Percentiles rank a stretch among this genome's conserved stretches.
Evolutionary conservation across 345 rosid species (phyloP).

Genomic region (Luvunga scandens): DNA sequence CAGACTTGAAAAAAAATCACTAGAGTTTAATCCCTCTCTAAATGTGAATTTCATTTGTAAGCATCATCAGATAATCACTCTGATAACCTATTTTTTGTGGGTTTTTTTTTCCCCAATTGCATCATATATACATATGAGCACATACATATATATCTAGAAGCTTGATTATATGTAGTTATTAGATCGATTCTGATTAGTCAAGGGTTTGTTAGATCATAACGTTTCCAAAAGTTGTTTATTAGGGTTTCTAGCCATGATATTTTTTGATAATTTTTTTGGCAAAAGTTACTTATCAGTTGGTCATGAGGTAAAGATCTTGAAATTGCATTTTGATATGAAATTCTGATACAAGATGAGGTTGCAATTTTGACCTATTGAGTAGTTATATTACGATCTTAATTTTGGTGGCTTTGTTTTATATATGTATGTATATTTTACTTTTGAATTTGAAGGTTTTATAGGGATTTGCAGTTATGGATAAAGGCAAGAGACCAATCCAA

Average conservation of each 20-base stretch:
- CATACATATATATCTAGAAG: too few species aligned
- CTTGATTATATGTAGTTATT: neutral
- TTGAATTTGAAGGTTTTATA: neutral
- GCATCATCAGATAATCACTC: neutral
- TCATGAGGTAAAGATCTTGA: too few species aligned
- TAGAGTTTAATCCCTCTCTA: neutral
- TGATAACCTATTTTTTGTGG: neutral
- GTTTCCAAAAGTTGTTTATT: neutral
- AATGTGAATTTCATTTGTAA: neutral
- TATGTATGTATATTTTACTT: too few species aligned
- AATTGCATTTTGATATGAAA: neutral
- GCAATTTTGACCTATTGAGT: neutral
- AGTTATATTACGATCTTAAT: neutral
- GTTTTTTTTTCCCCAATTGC: too few species aligned
- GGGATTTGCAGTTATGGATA: slow-evolving; percentile 12
- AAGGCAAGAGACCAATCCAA: slow-evolving; percentile 13
- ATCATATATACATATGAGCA: neutral
- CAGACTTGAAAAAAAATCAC: neutral
- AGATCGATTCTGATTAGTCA: neutral
- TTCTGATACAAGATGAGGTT: neutral
- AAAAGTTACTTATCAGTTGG: too few species aligned
- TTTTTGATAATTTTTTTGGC: too few species aligned
- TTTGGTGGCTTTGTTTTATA: neutral
- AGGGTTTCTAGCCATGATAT: neutral
- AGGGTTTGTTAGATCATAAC: neutral